A percentile compares a stretch with the other conserved stretches of the same genome.
Evolutionary conservation across 164 flowering plant genomes (phyloP).

Genomic region (Santalum album): DNA sequence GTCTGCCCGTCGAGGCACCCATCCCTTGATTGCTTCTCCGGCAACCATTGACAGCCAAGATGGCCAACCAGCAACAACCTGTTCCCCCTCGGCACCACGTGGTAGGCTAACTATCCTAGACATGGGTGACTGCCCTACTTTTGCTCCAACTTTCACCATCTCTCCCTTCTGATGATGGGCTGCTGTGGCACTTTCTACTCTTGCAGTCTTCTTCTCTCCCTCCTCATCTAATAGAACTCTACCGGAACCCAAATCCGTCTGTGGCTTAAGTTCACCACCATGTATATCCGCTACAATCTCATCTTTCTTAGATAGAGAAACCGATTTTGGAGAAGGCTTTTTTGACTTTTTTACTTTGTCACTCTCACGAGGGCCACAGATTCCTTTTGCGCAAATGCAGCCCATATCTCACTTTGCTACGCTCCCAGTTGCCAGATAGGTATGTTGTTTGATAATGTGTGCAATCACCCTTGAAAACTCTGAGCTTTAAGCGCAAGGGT

Average conservation of each 20-base stretch:
- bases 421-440: background rate
- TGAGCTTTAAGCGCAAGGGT: too few species aligned
- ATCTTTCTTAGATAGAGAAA: background rate
- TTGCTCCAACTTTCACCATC: background rate
- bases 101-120: constrained; percentile 20
- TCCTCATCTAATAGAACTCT: background rate
- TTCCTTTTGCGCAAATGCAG: background rate
- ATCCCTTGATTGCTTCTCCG: constrained; percentile 39
- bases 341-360: background rate
- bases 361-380: background rate
- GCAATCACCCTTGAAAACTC: too few species aligned
- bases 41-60: constrained; percentile 36
- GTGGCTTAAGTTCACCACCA: background rate
- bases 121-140: background rate
- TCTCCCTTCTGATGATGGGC: background rate
- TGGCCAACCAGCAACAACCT: constrained; percentile 44
- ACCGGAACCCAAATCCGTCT: background rate
- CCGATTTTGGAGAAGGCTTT: background rate
- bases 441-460: background rate
- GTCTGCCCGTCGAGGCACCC: constrained; percentile 41
- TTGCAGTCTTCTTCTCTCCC: background rate
- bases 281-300: background rate
- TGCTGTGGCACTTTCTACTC: background rate
- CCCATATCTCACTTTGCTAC: background rate
- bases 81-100: constrained; percentile 30